Evolutionary conservation across 495 filamentous ascomycete species (phyloP).

Genomic region (Neurospora tetrasperma): DNA sequence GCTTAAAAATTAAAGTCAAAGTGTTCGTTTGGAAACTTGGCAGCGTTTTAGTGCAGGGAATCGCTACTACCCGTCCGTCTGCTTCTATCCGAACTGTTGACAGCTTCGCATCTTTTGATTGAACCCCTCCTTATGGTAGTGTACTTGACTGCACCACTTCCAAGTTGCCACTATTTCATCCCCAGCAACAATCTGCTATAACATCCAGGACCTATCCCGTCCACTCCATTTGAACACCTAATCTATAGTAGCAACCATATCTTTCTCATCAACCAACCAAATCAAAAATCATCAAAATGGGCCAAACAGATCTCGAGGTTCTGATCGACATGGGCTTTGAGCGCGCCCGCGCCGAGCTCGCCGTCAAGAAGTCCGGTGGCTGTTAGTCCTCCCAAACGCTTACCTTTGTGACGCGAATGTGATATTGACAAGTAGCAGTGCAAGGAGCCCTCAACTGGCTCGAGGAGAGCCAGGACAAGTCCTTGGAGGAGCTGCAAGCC

Average conservation of each 20-base stretch:
- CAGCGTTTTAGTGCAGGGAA: not conserved
- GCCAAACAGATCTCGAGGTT: constrained; percentile 59
- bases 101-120: not conserved
- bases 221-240: not conserved
- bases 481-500: constrained; percentile 62
- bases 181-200: not conserved
- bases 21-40: not conserved
- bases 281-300: constrained; percentile 39
- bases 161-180: not conserved
- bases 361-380: constrained; percentile 66
- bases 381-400: constrained; percentile 40
- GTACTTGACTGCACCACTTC: not conserved
- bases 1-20: not conserved
- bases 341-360: constrained; percentile 64
- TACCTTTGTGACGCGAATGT: not conserved
- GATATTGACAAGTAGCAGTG: constrained; percentile 40
- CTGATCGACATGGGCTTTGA: constrained; percentile 96
- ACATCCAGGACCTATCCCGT: not conserved
- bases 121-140: not conserved
- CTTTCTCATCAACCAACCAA: not conserved
- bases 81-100: not conserved
- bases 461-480: constrained; percentile 74
- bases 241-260: not conserved
- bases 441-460: constrained; percentile 90
- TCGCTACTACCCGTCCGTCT: not conserved